These are phyloP conservation scores for Paecilomyces sp. DNA, from an alignment of 2,329 filamentous ascomycete species.

Conservation along the genomic window DNA sequence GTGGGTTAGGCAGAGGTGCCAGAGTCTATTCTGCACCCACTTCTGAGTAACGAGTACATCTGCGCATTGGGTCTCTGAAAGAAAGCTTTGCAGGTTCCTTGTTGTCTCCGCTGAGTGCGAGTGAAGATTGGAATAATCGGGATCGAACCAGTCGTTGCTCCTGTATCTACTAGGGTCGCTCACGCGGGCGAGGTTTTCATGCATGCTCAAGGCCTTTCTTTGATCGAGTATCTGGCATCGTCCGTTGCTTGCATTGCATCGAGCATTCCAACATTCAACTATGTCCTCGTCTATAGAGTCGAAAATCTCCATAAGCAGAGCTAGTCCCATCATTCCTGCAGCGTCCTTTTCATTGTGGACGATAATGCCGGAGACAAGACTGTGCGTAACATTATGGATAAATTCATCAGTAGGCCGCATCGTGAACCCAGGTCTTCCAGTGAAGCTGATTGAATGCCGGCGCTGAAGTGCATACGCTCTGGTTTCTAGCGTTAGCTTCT, in stretches of 20 bases:
- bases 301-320: conserved; percentile 38
- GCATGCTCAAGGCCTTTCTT: conserved; percentile 45
- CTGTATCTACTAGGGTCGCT: conserved; percentile 27
- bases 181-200: conserved; percentile 24
- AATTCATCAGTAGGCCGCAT: conserved; percentile 35
- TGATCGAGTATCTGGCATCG: conserved; percentile 61
- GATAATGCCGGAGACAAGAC: conserved; percentile 32
- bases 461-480: conserved; percentile 38
- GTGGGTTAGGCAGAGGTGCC: conserved; percentile 35
- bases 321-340: conserved; percentile 35
- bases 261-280: conserved; percentile 37
- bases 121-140: conserved; percentile 18
- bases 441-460: conserved; percentile 36
- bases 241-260: conserved; percentile 54
- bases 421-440: conserved; percentile 31
- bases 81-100: conserved; percentile 11
- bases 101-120: conserved; percentile 4
- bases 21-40: conserved; percentile 37
- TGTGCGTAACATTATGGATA: conserved; percentile 27
- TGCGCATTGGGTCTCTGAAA: conserved; percentile 34
- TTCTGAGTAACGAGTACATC: conserved; percentile 37
- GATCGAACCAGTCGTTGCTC: conserved; percentile 33
- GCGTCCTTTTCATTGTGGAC: conserved; percentile 38
- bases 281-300: conserved; percentile 39
- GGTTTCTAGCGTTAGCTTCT: background rate